Evolutionary conservation across 176 grass and related monocot genomes (phyloP).

Genomic region (Cymbopogon citratus): DNA sequence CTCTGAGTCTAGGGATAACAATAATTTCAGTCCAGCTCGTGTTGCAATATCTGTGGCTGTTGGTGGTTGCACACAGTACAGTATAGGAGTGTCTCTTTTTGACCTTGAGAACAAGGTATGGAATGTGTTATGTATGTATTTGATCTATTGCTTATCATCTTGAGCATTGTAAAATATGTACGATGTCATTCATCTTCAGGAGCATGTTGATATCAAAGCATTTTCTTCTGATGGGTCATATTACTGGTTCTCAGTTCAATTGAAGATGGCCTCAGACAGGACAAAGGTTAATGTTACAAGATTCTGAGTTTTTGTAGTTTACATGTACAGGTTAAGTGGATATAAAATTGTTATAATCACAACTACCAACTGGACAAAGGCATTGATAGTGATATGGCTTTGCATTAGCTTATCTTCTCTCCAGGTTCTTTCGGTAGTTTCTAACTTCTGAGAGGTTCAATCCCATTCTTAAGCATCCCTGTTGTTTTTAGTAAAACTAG

Average conservation of each 20-base stretch:
- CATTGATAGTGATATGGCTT: constrained; percentile 37
- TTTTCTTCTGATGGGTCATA: constrained; percentile 91
- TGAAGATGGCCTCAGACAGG: constrained; percentile 96
- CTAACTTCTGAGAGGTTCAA: constrained; percentile 10
- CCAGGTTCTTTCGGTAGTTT: constrained; percentile 34
- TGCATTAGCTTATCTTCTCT: constrained; percentile 39
- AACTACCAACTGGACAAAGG: background rate
- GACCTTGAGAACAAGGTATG: constrained; percentile 94
- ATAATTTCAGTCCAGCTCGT: constrained; percentile 52
- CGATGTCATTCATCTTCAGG: constrained; percentile 47
- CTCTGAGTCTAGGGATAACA: constrained; percentile 52
- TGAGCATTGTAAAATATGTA: constrained; percentile 1
- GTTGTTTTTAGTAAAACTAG: background rate
- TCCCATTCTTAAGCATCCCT: background rate
- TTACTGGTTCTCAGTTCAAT: constrained; percentile 82
- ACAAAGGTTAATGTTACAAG: constrained; percentile 62
- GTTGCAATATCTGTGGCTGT: constrained; percentile 80
- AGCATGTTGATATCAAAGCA: constrained; percentile 76
- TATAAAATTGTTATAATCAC: background rate
- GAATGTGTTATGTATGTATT: background rate
- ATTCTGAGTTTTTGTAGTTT: background rate
- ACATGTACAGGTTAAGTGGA: background rate
- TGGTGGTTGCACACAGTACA: constrained; percentile 56
- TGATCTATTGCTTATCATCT: background rate
- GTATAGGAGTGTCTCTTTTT: constrained; percentile 80